Evolutionary conservation across 2,329 filamentous ascomycete genomes (phyloP).

Genomic region (Apiospora marii): DNA sequence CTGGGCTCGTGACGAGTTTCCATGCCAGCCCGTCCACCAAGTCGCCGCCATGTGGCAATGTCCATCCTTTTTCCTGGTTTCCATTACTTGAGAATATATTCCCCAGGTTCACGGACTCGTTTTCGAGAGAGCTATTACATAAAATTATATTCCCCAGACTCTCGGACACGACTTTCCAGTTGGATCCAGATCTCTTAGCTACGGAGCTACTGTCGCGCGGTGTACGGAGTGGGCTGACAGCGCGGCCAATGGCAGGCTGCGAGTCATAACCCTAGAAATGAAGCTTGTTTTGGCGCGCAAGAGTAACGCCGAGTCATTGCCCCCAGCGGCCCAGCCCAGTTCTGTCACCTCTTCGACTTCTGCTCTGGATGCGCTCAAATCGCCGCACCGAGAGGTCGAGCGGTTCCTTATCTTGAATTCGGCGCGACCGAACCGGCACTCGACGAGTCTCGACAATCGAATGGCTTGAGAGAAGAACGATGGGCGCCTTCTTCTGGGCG

Average conservation of each 20-base stretch:
- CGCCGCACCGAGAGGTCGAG: neutral
- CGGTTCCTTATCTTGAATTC: neutral
- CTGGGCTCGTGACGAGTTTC: neutral
- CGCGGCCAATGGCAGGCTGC: neutral
- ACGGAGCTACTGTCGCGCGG: conserved; percentile 8
- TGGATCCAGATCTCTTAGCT: neutral
- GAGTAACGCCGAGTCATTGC: conserved; percentile 19
- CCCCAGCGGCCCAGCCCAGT: neutral
- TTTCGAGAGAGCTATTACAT: neutral
- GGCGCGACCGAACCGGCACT: neutral
- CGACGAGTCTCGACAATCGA: neutral
- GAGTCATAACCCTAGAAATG: conserved; percentile 10
- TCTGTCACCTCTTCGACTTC: neutral
- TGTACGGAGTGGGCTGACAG: neutral
- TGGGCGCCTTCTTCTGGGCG: neutral
- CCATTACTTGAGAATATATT: conserved; percentile 13
- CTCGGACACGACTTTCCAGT: neutral
- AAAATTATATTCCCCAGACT: conserved; percentile 3
- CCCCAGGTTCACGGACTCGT: conserved; percentile 3
- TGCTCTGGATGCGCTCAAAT: neutral
- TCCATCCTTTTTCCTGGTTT: neutral
- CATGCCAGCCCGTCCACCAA: neutral
- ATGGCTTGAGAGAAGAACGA: neutral
- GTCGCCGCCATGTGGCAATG: neutral
- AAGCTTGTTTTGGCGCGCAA: conserved; percentile 10